Base-by-base conservation (phyloP, 768 basidiomycete genomes). In the Ramaria sp. region DNA sequence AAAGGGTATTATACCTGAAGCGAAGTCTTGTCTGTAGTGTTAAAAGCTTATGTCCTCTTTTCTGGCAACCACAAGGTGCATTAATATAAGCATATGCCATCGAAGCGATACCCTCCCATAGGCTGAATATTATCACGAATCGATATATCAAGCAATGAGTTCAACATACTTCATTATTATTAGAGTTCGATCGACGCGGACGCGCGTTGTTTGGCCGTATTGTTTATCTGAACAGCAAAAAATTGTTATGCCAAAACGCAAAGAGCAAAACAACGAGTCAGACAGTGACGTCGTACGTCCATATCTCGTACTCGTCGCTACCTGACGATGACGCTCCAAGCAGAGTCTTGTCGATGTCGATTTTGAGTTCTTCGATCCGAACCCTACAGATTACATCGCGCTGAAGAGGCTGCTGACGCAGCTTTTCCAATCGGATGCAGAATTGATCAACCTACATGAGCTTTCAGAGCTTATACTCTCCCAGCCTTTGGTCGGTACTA, bases 331-430 rank as follows among this genome's bases (percentile, higher is more conserved):
- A 1, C 8, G 42, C 22, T 24, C 45, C 53, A 20, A 28, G 69
- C 71, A 81, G 77, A 77, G 73, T 64, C 75, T 85, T 61, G 76
- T 94, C 69, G 78, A 94, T 67, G 85, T 94, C 60, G 84, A 86
- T 63, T 97, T 98, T 63, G 92, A 96, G 60, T 98, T 96, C 66
- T 94, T 89, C 75, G 84, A 89, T 66, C 82, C 89, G 5, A 84
- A 88, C 60, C 80, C 87, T 2, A 75, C 66, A 24, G 94, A 98
- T 70, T 96, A 86, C 65, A 82, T 87, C 58, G 90, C 93, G 1
- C 60, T 74, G 50, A 75, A 75, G 59, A 67, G 70, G 20, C 63
- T 77, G 22, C 61, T 75, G 3, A 63, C 64, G 2, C 74, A 75
- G 61, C 67, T 72, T 4, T 82, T 90, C 60, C 75, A 81, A 24